Conservation (phyloP, 2,329 filamentous ascomycete genomes). For the Ophiocordyceps unilateralis region DNA sequence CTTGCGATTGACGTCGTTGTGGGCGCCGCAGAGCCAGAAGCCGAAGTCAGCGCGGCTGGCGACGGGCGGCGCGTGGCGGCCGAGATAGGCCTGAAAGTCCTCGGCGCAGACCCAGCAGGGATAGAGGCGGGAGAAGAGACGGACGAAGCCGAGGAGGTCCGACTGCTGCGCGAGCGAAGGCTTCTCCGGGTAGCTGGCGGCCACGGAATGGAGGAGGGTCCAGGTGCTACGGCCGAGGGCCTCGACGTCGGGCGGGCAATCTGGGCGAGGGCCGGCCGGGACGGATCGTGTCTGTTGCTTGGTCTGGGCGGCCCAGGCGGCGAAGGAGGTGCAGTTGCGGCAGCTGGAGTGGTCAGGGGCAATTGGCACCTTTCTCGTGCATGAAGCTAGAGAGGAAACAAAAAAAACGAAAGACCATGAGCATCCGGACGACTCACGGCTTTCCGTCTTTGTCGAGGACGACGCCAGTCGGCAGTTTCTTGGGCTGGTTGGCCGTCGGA, state of each 20-base stretch:
- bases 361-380: background rate
- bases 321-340: constrained; percentile 15
- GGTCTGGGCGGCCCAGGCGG: constrained; percentile 11
- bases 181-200: constrained; percentile 62
- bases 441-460: constrained; percentile 69
- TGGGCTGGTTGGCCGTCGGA: constrained; percentile 18
- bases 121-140: constrained; percentile 70
- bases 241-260: constrained; percentile 87
- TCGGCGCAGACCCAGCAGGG: constrained; percentile 93
- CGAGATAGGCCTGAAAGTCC: constrained; percentile 75
- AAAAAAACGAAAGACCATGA: background rate
- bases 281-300: constrained; percentile 10
- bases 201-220: constrained; percentile 86
- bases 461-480: constrained; percentile 51
- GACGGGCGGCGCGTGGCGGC: constrained; percentile 45
- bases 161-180: constrained; percentile 54
- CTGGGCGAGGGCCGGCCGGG: constrained; percentile 28
- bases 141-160: constrained; percentile 64
- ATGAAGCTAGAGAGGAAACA: background rate
- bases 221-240: constrained; percentile 72
- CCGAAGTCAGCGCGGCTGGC: constrained; percentile 54
- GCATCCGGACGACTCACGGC: constrained; percentile 34
- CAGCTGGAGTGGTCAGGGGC: constrained; percentile 9
- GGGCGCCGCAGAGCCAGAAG: constrained; percentile 67
- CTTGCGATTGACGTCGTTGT: constrained; percentile 79